Base-by-base conservation (phyloP, 768 basidiomycete species). In the Russula sp. region DNA sequence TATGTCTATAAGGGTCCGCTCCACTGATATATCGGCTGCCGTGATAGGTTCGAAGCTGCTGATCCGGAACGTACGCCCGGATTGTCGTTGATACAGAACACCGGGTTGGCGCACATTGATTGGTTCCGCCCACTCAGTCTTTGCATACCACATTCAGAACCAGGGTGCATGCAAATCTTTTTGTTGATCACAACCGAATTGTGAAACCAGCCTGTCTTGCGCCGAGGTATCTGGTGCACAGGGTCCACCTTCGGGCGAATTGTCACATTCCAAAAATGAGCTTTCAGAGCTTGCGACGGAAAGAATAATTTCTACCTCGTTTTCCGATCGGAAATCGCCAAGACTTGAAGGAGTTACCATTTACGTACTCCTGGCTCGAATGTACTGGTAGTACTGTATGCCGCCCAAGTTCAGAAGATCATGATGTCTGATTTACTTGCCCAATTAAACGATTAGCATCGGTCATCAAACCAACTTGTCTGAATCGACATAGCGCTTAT, bases 191-290 rank as follows among this genome's bases (percentile, higher is more conserved):
- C 56, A 76, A 76, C 52, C 78, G 79, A 59, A 74, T 76, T 56
- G 76, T 80, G 47, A 77, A 80, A 68, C 71, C 79, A 55, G 75
- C 77, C 7, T 79, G 77, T 68, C 69, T 7, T 78, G 55, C 71
- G 77, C 57, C 74, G 74, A 40, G 78, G 78, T 27, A 78, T 80
- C 20, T 79, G 78, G 78, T 77, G 78, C 39, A 78, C 78, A 39
- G 76, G 75, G 35, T 70, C 72, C 55, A 79, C 77, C 18, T 79
- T 80, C 59, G 76, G 72, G n/a, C 71, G 75, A 48, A 70, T 80
- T 18, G 76, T 80, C 16, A 79, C 78, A 27, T 78, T 79, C 61
- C 69, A 71, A 22, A 57, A 55, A 32, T 58, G 47, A 55, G 27
- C 18, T 27, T 40, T 22, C 54, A 39, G 42, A 20, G n/a, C 34